A percentile compares a stretch with the other conserved stretches of the same genome.
These are phyloP conservation scores for Rhizopus arrhizus DNA, from an alignment of 371 early-diverging fungal genomes.

Conservation along the genomic window DNA sequence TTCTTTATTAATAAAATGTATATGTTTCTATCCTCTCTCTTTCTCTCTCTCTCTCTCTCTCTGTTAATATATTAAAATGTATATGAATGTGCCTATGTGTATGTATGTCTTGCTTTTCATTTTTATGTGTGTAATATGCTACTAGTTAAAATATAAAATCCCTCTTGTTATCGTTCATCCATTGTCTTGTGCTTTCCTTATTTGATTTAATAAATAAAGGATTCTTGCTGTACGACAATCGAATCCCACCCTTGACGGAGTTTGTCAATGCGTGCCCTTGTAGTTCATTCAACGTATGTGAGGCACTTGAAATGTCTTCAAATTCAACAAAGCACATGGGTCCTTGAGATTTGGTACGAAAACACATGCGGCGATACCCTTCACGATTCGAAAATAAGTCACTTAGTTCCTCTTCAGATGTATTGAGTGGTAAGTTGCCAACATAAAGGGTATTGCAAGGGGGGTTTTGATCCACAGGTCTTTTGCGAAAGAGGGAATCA, in stretches of 20 bases:
- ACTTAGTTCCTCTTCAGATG: slow-evolving; percentile 87
- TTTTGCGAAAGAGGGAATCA: slow-evolving; percentile 35
- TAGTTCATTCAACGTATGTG: slow-evolving; percentile 81
- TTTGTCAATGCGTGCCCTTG: slow-evolving; percentile 82
- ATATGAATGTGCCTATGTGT: too few relatives aligned
- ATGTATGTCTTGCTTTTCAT: too few relatives aligned
- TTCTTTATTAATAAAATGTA: too few relatives aligned
- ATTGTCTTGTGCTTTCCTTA: slow-evolving; percentile 13
- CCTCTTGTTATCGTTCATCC: too few relatives aligned
- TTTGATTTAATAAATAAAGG: slow-evolving; percentile 72
- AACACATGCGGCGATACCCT: slow-evolving; percentile 89
- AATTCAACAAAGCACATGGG: slow-evolving; percentile 97
- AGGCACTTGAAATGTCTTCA: slow-evolving; percentile 86
- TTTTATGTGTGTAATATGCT: too few relatives aligned
- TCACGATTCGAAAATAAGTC: slow-evolving; percentile 72
- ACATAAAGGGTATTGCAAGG: slow-evolving; percentile 97
- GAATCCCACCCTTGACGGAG: slow-evolving; percentile 91
- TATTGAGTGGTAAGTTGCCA: slow-evolving; percentile 86
- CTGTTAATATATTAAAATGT: too few relatives aligned
- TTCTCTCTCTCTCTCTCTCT: too few relatives aligned
- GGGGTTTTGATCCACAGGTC: slow-evolving; percentile 79
- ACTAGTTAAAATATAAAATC: too few relatives aligned
- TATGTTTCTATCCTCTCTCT: too few relatives aligned
- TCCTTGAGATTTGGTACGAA: slow-evolving; percentile 81
- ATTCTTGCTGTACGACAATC: slow-evolving; percentile 93